Conservation (phyloP, 768 basidiomycete genomes). For the Dentipellis fragilis region DNA sequence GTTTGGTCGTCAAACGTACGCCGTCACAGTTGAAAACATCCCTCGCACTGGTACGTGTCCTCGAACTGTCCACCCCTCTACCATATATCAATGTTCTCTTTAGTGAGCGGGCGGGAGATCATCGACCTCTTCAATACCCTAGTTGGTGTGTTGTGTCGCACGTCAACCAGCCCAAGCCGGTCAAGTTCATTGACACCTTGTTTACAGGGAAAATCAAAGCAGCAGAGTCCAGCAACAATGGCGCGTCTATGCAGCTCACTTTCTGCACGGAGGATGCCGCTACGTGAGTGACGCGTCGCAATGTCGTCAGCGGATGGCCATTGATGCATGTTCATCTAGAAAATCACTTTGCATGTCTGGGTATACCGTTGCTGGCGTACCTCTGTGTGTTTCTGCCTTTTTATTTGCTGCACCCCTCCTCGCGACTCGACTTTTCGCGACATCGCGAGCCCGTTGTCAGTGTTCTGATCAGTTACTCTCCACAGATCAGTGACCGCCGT, state of each 20-base stretch:
- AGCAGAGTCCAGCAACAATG: constrained; percentile 14
- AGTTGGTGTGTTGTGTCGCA: constrained; percentile 32
- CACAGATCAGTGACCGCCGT: constrained; percentile 17
- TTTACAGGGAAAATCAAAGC: constrained; percentile 5
- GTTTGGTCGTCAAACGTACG: constrained; percentile 4
- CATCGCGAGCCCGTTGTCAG: no score
- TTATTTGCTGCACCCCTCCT: no score
- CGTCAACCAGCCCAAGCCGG: neutral
- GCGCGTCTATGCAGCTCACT: constrained; percentile 37
- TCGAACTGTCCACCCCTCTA: neutral
- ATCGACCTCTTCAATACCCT: constrained; percentile 45
- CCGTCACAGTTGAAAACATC: constrained; percentile 11
- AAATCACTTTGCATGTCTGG: constrained; percentile 62
- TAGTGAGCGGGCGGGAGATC: constrained; percentile 36
- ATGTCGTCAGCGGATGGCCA: constrained; percentile 4
- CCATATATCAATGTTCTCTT: neutral
- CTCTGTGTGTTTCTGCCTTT: constrained; percentile 35
- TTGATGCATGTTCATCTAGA: constrained; percentile 22
- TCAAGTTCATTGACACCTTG: neutral
- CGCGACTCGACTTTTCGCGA: no score
- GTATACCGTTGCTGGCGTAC: constrained; percentile 42
- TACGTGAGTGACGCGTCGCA: constrained; percentile 28
- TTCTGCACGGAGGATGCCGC: constrained; percentile 45
- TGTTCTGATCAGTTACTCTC: neutral
- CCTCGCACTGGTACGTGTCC: constrained; percentile 8